Conservation (phyloP, 148 eudicot genomes). For the Rhododendron kiyosumense region DNA sequence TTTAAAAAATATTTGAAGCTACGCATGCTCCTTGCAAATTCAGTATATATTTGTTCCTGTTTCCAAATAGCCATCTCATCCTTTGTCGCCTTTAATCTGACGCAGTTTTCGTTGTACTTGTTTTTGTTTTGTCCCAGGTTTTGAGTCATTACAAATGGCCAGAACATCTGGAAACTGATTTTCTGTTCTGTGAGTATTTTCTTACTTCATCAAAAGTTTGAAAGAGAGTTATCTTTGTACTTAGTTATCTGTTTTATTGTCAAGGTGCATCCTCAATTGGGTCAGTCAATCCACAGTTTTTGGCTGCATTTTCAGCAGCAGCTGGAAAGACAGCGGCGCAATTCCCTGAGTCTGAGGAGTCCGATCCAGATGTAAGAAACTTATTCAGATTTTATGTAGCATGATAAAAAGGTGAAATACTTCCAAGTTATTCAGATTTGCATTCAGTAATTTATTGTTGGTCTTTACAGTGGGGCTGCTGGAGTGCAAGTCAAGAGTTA, state of each 20-base stretch:
- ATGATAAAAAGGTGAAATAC: background rate
- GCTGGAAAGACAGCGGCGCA: slow-evolving; percentile 63
- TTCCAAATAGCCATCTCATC: background rate
- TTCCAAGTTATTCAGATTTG: background rate
- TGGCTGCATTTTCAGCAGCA: slow-evolving; percentile 89
- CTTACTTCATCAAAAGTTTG: background rate
- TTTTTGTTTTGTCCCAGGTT: slow-evolving; percentile 36
- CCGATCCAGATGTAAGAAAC: slow-evolving; percentile 80
- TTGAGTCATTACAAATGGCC: slow-evolving; percentile 81
- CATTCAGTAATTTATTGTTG: slow-evolving; percentile 4
- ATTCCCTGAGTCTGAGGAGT: slow-evolving; percentile 71
- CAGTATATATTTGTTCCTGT: background rate
- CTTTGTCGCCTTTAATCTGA: background rate
- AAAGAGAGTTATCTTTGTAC: background rate
- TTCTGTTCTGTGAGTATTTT: slow-evolving; percentile 56
- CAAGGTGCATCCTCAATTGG: slow-evolving; percentile 90
- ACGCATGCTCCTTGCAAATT: background rate
- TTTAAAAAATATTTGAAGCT: background rate
- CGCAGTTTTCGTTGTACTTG: background rate
- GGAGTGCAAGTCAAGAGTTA: slow-evolving; percentile 75
- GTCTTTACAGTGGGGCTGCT: slow-evolving; percentile 81
- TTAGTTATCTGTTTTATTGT: slow-evolving; percentile 10
- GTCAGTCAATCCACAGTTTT: slow-evolving; percentile 61
- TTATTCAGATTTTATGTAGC: background rate
- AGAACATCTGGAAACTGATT: slow-evolving; percentile 78